Conservation (phyloP, 164 flowering plant species). For the Sedum album region DNA sequence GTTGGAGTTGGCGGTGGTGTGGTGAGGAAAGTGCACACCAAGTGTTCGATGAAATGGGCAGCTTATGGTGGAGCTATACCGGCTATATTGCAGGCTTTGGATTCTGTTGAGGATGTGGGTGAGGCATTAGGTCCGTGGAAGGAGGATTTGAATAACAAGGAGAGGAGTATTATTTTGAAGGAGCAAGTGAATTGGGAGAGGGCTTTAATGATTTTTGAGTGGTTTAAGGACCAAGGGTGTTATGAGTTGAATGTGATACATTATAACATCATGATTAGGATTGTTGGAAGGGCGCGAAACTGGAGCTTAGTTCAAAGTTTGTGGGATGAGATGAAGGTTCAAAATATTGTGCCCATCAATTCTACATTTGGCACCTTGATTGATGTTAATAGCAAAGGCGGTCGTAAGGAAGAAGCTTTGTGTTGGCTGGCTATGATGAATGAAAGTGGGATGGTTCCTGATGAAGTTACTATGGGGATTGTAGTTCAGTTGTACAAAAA, state of each 20-base stretch:
- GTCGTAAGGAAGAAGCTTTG: slow-evolving; percentile 55
- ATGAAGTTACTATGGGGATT: slow-evolving; percentile 85
- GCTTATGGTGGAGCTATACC: slow-evolving; percentile 71
- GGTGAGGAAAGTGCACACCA: slow-evolving; percentile 26
- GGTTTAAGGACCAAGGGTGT: slow-evolving; percentile 75
- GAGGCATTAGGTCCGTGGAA: slow-evolving; percentile 81
- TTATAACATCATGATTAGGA: slow-evolving; percentile 77
- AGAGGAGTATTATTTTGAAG: slow-evolving; percentile 85
- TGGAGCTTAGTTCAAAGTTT: slow-evolving; percentile 53
- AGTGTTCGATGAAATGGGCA: slow-evolving; percentile 54
- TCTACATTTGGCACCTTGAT: slow-evolving; percentile 86
- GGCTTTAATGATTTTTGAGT: slow-evolving; percentile 75
- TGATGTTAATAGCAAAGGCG: slow-evolving; percentile 85
- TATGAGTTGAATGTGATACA: slow-evolving; percentile 92
- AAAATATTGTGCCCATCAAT: slow-evolving; percentile 47
- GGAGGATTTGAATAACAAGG: slow-evolving; percentile 53
- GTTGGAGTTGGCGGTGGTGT: slow-evolving; percentile 14
- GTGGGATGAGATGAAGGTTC: slow-evolving; percentile 61
- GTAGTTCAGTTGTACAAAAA: slow-evolving; percentile 74
- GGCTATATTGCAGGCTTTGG: slow-evolving; percentile 62
- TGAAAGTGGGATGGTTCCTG: slow-evolving; percentile 66
- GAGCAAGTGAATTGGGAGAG: slow-evolving; percentile 76
- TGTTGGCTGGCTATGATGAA: slow-evolving; percentile 67
- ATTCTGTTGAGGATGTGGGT: slow-evolving; percentile 43
- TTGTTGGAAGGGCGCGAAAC: slow-evolving; percentile 59